Evolutionary conservation across 768 basidiomycete species (phyloP).

Genomic region (button mushroom (Agaricus bisporus)): DNA sequence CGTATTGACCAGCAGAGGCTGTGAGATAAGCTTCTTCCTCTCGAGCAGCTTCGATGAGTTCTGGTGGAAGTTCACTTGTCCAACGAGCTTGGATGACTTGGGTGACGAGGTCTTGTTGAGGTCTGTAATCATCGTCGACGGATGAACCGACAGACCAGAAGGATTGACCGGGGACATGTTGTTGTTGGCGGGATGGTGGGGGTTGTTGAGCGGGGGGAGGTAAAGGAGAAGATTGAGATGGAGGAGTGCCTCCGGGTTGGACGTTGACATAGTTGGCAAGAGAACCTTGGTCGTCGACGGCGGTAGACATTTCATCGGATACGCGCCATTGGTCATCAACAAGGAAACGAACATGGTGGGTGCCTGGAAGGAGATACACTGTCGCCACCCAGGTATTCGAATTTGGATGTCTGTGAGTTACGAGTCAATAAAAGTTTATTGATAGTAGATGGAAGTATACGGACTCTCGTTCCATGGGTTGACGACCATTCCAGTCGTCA

Average conservation of each 20-base stretch:
- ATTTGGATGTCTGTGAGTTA: slow-evolving; percentile 20
- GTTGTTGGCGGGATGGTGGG: slow-evolving; percentile 15
- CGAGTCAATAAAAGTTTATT: slow-evolving; percentile 1
- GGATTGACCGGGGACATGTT: slow-evolving; percentile 27
- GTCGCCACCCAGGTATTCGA: slow-evolving; percentile 28
- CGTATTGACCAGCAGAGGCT: slow-evolving; percentile 32
- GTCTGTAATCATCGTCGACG: slow-evolving; percentile 21
- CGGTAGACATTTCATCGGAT: slow-evolving; percentile 69
- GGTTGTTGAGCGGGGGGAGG: slow-evolving; percentile 27
- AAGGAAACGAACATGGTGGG: slow-evolving; percentile 91
- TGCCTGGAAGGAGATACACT: slow-evolving; percentile 72
- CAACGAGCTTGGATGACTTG: slow-evolving; percentile 36
- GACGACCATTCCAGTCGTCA: slow-evolving; percentile 69
- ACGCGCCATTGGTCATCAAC: slow-evolving; percentile 87
- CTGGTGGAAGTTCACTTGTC: slow-evolving; percentile 75
- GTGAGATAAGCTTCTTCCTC: slow-evolving; percentile 79
- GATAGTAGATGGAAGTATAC: slow-evolving; percentile 20
- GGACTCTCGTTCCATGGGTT: slow-evolving; percentile 58
- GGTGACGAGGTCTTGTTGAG: slow-evolving; percentile 2
- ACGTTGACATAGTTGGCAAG: slow-evolving; percentile 92
- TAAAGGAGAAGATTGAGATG: slow-evolving; percentile 14
- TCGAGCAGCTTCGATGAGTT: slow-evolving; percentile 70
- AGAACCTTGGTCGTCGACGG: slow-evolving; percentile 90
- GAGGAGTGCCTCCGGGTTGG: slow-evolving; percentile 20
- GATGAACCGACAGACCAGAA: slow-evolving; percentile 35